phyloP scores from a whole-genome alignment of 2,329 filamentous ascomycete species.

The Monascus ruber region DNA sequence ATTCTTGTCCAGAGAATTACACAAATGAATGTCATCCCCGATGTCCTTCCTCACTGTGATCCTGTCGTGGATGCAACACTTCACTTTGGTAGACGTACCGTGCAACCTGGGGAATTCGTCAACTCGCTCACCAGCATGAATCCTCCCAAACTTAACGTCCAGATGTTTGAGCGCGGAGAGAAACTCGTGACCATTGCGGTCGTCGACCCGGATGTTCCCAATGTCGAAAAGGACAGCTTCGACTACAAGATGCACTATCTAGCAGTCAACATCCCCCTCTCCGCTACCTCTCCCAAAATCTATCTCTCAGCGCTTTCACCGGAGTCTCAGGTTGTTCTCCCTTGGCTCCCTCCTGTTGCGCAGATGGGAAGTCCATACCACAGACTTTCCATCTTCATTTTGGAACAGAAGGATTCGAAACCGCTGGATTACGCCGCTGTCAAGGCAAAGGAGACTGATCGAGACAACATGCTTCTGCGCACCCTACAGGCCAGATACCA shows the following conservation, averaged over 20 bases:
- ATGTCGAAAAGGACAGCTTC: slow-evolving; percentile 63
- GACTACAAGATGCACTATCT: slow-evolving; percentile 77
- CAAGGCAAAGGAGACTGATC: slow-evolving; percentile 38
- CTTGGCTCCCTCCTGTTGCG: slow-evolving; percentile 77
- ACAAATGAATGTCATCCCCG: slow-evolving; percentile 79
- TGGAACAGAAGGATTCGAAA: slow-evolving; percentile 61
- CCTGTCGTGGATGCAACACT: slow-evolving; percentile 70
- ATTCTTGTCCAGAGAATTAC: slow-evolving; percentile 74
- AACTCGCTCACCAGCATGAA: slow-evolving; percentile 61
- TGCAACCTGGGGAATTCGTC: slow-evolving; percentile 68
- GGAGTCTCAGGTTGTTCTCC: slow-evolving; percentile 55
- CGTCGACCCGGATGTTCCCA: slow-evolving; percentile 82
- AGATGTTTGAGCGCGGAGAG: slow-evolving; percentile 71
- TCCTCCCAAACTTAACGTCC: slow-evolving; percentile 65
- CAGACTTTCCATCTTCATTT: slow-evolving; percentile 68
- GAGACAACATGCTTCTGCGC: slow-evolving; percentile 64
- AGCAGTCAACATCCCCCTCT: slow-evolving; percentile 60
- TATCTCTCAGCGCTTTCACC: slow-evolving; percentile 52
- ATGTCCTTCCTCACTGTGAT: slow-evolving; percentile 70
- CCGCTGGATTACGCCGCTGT: slow-evolving; percentile 49
- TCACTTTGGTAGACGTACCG: slow-evolving; percentile 59
- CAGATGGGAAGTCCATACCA: slow-evolving; percentile 90
- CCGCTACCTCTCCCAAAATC: slow-evolving; percentile 48
- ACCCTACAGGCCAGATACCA: slow-evolving; percentile 59
- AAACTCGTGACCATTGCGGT: slow-evolving; percentile 76